These are phyloP conservation scores for Cajanus cajan DNA, from an alignment of 306 rosid species.

Conservation along the genomic window DNA sequence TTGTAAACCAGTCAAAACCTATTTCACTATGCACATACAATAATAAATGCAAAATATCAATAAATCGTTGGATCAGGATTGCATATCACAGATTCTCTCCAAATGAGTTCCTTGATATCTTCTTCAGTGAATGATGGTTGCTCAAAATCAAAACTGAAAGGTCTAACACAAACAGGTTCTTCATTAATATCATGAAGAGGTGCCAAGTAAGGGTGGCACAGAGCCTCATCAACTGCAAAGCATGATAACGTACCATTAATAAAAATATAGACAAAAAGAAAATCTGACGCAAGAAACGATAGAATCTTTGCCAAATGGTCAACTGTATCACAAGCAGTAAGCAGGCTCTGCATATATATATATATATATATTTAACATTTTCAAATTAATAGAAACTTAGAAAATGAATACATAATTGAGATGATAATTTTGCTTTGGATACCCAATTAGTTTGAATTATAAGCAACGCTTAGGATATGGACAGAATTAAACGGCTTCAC, in stretches of 20 bases:
- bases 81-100: conserved; percentile 81
- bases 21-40: conserved; percentile 37
- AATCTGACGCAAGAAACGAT: conserved; percentile 4
- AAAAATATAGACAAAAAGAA: background rate
- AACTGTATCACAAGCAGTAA: conserved; percentile 11
- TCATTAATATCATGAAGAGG: conserved; percentile 87
- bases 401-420: background rate
- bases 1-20: conserved; percentile 27
- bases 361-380: background rate
- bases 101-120: conserved; percentile 88
- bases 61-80: conserved; percentile 71
- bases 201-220: conserved; percentile 87
- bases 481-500: background rate
- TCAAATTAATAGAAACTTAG: background rate
- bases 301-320: background rate
- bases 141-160: conserved; percentile 90
- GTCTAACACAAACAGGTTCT: conserved; percentile 79
- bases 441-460: background rate
- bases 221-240: conserved; percentile 81
- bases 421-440: background rate
- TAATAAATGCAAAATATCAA: conserved; percentile 41
- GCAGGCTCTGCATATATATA: background rate
- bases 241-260: background rate
- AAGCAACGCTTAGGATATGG: background rate
- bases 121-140: conserved; percentile 81